Evolutionary conservation across 306 rosid genomes (phyloP).

Genomic region (Inga laurina): DNA sequence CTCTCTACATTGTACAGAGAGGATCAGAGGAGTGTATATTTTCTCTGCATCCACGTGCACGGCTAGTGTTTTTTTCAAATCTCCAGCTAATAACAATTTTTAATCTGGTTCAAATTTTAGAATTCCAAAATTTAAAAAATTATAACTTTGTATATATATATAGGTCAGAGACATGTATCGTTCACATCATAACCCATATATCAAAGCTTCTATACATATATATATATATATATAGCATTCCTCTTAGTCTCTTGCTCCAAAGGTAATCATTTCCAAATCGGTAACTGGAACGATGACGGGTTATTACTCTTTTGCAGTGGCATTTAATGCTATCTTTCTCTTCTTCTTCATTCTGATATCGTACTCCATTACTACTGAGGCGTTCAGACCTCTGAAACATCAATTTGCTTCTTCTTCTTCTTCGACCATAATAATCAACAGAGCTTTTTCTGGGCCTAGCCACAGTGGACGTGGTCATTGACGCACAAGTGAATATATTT

Average conservation of each 20-base stretch:
- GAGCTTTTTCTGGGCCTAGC: slow-evolving; percentile 51
- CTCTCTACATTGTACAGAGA: too few relatives aligned
- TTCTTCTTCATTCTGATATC: slow-evolving; percentile 42
- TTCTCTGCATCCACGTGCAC: neutral
- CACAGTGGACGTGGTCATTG: slow-evolving; percentile 56
- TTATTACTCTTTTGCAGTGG: slow-evolving; percentile 21
- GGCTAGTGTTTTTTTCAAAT: neutral
- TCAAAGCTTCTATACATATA: neutral
- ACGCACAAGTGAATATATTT: neutral
- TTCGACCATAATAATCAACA: slow-evolving; percentile 25
- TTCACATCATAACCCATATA: slow-evolving; percentile 10
- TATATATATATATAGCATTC: neutral
- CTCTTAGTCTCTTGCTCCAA: neutral
- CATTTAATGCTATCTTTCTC: slow-evolving; percentile 40
- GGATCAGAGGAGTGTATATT: neutral
- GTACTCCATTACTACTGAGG: slow-evolving; percentile 38
- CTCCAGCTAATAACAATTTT: neutral
- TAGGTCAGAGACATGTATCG: slow-evolving; percentile 17
- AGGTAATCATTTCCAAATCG: slow-evolving; percentile 1
- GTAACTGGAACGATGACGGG: slow-evolving; percentile 36
- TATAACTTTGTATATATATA: neutral
- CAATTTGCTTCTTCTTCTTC: slow-evolving; percentile 16
- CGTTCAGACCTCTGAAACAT: slow-evolving; percentile 45
- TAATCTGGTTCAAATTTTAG: slow-evolving; percentile 11
- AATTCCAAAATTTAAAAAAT: neutral